phyloP scores from a whole-genome alignment of 768 basidiomycete genomes.

The Royoungia palumana region DNA sequence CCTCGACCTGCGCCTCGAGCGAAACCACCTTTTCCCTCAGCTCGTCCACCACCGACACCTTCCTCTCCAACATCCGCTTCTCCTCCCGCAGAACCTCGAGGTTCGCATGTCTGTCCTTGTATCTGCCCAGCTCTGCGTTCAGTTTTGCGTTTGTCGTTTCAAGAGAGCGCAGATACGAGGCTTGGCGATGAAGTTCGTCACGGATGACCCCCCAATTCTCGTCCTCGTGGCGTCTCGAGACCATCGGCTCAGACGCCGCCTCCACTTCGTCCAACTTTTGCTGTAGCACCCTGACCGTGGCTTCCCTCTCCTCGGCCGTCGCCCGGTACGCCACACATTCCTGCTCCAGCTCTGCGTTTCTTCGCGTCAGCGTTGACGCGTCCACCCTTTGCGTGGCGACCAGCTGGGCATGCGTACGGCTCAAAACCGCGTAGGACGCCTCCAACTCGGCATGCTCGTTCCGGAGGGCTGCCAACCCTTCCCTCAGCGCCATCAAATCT shows the following conservation, averaged over 20 bases:
- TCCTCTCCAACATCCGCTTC: slow-evolving; percentile 60
- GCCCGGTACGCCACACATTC: slow-evolving; percentile 44
- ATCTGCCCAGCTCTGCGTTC: slow-evolving; percentile 46
- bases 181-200: slow-evolving; percentile 67
- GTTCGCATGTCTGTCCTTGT: slow-evolving; percentile 55
- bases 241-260: slow-evolving; percentile 30
- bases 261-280: slow-evolving; percentile 46
- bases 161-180: slow-evolving; percentile 54
- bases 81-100: slow-evolving; percentile 74
- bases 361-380: slow-evolving; percentile 45
- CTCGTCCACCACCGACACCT: slow-evolving; percentile 48
- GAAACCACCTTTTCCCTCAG: slow-evolving; percentile 52
- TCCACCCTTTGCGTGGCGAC: slow-evolving; percentile 50
- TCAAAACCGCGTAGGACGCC: slow-evolving; percentile 49
- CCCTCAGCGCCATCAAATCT: slow-evolving; percentile 52
- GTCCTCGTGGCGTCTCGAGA: slow-evolving; percentile 36
- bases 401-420: slow-evolving; percentile 47
- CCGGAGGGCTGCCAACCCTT: slow-evolving; percentile 44
- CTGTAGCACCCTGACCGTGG: slow-evolving; percentile 44
- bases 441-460: slow-evolving; percentile 61
- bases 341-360: slow-evolving; percentile 44
- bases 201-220: slow-evolving; percentile 61
- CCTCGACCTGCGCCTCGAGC: slow-evolving; percentile 66
- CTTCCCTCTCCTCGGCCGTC: slow-evolving; percentile 40
- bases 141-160: slow-evolving; percentile 59